These are phyloP conservation scores for Ramichloridium luteum DNA, from an alignment of 2,329 filamentous ascomycete species.

Conservation along the genomic window DNA sequence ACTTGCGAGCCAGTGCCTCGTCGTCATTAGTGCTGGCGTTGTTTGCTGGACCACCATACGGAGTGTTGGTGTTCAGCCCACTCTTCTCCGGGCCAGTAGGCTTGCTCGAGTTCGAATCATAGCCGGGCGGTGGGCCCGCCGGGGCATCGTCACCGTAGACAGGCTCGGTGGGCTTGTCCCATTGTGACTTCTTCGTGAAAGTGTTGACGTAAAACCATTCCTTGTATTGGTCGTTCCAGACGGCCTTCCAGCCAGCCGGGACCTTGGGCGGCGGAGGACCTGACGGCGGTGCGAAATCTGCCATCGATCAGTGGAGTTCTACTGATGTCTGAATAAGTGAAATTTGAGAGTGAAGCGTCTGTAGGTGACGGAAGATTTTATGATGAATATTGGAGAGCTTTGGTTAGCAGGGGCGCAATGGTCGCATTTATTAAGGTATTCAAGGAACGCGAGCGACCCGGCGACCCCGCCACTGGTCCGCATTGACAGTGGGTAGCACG, in stretches of 20 bases:
- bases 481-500: too few species aligned
- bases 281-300: slow-evolving; percentile 23
- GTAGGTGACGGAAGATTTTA: too few species aligned
- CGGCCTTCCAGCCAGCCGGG: slow-evolving; percentile 59
- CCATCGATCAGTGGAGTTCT: too few species aligned
- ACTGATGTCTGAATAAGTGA: too few species aligned
- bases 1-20: slow-evolving; percentile 58
- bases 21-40: slow-evolving; percentile 36
- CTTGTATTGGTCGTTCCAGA: slow-evolving; percentile 79
- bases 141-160: slow-evolving; percentile 40
- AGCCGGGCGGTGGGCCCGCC: slow-evolving; percentile 55
- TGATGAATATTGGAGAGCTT: too few species aligned
- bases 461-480: too few species aligned
- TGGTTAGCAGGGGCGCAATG: too few species aligned
- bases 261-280: slow-evolving; percentile 19
- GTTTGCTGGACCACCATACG: too few species aligned
- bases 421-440: too few species aligned
- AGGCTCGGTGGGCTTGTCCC: slow-evolving; percentile 68
- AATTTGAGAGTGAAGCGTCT: too few species aligned
- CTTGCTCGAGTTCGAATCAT: slow-evolving; percentile 37
- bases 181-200: slow-evolving; percentile 78
- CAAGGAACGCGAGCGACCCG: too few species aligned
- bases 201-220: slow-evolving; percentile 93
- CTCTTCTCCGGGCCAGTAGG: slow-evolving; percentile 34
- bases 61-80: slow-evolving; percentile 56